phyloP scores from a whole-genome alignment of 2,329 filamentous ascomycete genomes.

The Ophiostoma triangulosporum region DNA sequence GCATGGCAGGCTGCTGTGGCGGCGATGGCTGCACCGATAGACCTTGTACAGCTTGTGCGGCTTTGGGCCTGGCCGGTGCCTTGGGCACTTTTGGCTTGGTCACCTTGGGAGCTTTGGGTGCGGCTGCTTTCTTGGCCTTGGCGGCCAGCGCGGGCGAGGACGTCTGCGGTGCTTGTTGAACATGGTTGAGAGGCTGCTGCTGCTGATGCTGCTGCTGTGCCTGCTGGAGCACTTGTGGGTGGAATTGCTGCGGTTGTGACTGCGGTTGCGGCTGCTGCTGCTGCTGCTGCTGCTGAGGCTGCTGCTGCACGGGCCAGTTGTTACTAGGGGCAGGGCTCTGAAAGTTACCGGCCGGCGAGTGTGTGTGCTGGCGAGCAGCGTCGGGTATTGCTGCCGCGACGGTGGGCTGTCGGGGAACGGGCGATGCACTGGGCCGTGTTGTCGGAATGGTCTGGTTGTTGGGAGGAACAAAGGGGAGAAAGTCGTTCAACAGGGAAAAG shows the following conservation, averaged over 20 bases:
- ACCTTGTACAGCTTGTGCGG: neutral
- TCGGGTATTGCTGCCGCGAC: neutral
- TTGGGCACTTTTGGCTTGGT: slow-evolving; percentile 5
- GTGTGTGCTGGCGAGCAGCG: neutral
- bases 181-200: neutral
- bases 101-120: slow-evolving; percentile 1
- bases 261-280: slow-evolving; percentile 4
- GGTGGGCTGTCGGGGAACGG: neutral
- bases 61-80: neutral
- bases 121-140: neutral
- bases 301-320: neutral
- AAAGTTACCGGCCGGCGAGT: neutral
- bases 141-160: neutral
- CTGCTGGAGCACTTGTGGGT: neutral
- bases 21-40: neutral
- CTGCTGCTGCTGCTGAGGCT: neutral
- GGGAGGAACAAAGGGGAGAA: neutral
- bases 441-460: neutral
- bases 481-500: slow-evolving; percentile 2
- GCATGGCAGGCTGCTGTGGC: neutral
- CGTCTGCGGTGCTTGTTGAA: neutral
- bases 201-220: neutral
- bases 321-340: neutral
- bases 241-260: neutral
- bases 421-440: neutral